Evolutionary conservation across 257 asterid genomes (phyloP).

Genomic region (Datura wrightii): DNA sequence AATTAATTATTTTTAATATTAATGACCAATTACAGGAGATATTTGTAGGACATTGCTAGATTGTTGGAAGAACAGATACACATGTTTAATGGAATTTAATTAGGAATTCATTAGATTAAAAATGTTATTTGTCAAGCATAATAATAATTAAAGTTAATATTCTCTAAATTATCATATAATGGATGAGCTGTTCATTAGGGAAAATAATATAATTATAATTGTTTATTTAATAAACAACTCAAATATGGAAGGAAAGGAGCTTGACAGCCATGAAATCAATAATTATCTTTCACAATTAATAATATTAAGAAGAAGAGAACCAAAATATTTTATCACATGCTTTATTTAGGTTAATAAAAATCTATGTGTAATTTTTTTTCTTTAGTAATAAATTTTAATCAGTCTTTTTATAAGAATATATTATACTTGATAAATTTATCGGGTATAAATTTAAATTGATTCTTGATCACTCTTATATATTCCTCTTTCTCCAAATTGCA

Average conservation of each 20-base stretch:
- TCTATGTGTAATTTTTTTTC: too few relatives aligned
- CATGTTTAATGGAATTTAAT: conserved; percentile 16
- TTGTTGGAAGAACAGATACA: background rate
- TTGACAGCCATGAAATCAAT: conserved; percentile 21
- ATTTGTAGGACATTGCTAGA: background rate
- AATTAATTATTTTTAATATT: too few relatives aligned
- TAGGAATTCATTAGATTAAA: background rate
- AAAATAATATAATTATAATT: background rate
- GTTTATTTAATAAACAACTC: conserved; percentile 15
- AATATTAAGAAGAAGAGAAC: background rate
- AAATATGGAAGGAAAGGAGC: conserved; percentile 2
- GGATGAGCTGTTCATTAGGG: conserved; percentile 5
- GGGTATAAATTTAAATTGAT: background rate
- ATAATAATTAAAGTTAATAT: background rate
- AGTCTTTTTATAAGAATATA: background rate
- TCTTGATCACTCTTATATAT: background rate
- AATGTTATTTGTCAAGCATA: background rate
- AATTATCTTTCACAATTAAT: background rate
- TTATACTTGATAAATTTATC: background rate
- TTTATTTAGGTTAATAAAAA: too few relatives aligned
- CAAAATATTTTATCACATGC: background rate
- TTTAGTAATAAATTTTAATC: background rate
- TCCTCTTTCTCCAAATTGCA: background rate
- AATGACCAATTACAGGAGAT: background rate
- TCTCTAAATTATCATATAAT: background rate